phyloP scores from a whole-genome alignment of 805 yeast genomes.

The Wickerhamomyces alni region DNA sequence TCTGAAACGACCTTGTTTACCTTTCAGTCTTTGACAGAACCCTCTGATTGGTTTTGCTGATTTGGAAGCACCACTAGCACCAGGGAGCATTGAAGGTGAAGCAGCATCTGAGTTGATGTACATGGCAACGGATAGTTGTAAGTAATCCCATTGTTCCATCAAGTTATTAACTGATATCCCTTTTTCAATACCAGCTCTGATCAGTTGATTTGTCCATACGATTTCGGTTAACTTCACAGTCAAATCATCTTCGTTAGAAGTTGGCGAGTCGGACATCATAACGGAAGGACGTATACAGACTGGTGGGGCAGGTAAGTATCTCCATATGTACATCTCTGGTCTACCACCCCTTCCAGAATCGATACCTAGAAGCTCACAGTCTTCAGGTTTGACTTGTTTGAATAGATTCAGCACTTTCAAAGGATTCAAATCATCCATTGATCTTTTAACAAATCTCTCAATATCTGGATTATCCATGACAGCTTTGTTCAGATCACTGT shows the following conservation, averaged over 20 bases:
- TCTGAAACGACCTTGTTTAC: constrained; percentile 98
- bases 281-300: constrained; percentile 98
- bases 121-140: constrained; percentile 94
- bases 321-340: constrained; percentile 96
- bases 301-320: constrained; percentile 97
- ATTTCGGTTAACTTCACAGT: constrained; percentile 95
- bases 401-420: constrained; percentile 81
- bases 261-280: constrained; percentile 79
- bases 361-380: constrained; percentile 89
- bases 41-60: constrained; percentile 81
- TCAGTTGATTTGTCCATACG: constrained; percentile 93
- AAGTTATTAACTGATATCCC: constrained; percentile 89
- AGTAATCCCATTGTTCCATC: constrained; percentile 99
- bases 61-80: constrained; percentile 45
- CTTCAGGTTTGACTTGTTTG: constrained; percentile 78
- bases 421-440: constrained; percentile 92
- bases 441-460: constrained; percentile 79
- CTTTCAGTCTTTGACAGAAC: constrained; percentile 93
- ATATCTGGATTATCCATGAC: constrained; percentile 76
- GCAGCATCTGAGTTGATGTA: constrained; percentile 95
- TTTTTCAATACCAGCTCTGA: constrained; percentile 90
- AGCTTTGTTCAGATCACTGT: constrained; percentile 75
- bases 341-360: constrained; percentile 85
- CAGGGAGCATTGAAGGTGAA: constrained; percentile 71
- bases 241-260: constrained; percentile 94